Conservation (phyloP, 2,329 filamentous ascomycete species). For the Clarireedia monteithiana region DNA sequence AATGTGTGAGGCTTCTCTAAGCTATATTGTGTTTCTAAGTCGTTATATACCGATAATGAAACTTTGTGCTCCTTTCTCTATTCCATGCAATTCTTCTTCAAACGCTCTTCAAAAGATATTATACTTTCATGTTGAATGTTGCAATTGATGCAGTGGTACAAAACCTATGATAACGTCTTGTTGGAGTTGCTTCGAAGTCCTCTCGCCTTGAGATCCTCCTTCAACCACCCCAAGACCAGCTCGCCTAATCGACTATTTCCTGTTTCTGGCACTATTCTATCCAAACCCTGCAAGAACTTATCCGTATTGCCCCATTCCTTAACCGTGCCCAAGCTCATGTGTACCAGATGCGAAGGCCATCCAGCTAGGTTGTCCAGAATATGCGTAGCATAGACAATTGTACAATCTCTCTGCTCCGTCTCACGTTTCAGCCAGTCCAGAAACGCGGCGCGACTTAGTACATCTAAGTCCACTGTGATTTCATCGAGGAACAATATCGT, state of each 20-base stretch:
- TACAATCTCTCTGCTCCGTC: slow-evolving; percentile 74
- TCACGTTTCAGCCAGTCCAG: slow-evolving; percentile 78
- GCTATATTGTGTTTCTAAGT: too few species aligned
- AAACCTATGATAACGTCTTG: too few species aligned
- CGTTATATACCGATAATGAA: too few species aligned
- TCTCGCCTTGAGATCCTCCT: slow-evolving; percentile 67
- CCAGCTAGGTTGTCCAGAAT: slow-evolving; percentile 90
- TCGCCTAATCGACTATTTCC: slow-evolving; percentile 84
- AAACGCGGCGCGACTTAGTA: slow-evolving; percentile 78
- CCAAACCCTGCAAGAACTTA: slow-evolving; percentile 47
- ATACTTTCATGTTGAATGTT: too few species aligned
- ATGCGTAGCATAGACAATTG: slow-evolving; percentile 95
- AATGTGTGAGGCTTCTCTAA: too few species aligned
- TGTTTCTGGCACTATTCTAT: slow-evolving; percentile 38
- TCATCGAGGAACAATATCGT: slow-evolving; percentile 85
- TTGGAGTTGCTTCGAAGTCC: slow-evolving; percentile 55
- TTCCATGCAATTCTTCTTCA: too few species aligned
- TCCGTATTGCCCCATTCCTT: slow-evolving; percentile 78
- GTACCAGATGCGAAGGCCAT: slow-evolving; percentile 92
- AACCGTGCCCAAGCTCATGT: slow-evolving; percentile 85
- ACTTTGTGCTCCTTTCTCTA: too few species aligned
- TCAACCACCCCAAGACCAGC: slow-evolving; percentile 81
- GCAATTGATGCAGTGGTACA: too few species aligned
- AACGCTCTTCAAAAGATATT: too few species aligned
- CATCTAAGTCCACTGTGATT: slow-evolving; percentile 92